Evolutionary conservation across 1,284 basidiomycete genomes (phyloP).

Genomic region (Rhodotorula sp.): DNA sequence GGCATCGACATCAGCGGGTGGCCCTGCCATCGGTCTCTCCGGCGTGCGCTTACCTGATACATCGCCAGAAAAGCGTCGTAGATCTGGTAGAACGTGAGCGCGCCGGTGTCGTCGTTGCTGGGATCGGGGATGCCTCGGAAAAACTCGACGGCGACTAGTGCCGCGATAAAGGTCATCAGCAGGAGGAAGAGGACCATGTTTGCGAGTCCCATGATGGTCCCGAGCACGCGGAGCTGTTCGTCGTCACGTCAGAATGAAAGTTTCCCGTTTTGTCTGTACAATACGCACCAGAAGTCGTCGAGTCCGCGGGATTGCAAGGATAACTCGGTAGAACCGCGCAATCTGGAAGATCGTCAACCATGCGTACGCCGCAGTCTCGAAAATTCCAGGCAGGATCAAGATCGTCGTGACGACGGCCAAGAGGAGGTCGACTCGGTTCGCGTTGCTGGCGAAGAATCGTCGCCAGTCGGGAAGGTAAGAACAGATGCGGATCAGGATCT

Average conservation of each 20-base stretch:
- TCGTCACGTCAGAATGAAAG: conserved; percentile 36
- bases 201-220: conserved; percentile 82
- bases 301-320: conserved; percentile 83
- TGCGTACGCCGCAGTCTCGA: conserved; percentile 65
- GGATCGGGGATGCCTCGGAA: conserved; percentile 67
- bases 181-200: conserved; percentile 95
- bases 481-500: conserved; percentile 75
- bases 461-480: conserved; percentile 79
- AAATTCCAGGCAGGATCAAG: conserved; percentile 81
- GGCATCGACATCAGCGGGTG: background rate
- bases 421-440: conserved; percentile 76
- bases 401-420: conserved; percentile 76
- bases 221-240: conserved; percentile 75
- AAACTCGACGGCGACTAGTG: conserved; percentile 58
- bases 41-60: background rate
- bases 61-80: background rate
- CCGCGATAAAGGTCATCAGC: conserved; percentile 81
- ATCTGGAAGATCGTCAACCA: conserved; percentile 94
- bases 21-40: background rate
- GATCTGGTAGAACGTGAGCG: conserved; percentile 77
- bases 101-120: conserved; percentile 49
- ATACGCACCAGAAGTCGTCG: conserved; percentile 66
- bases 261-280: background rate
- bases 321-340: conserved; percentile 87
- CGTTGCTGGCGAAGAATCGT: conserved; percentile 63